phyloP scores from a whole-genome alignment of 1,284 basidiomycete genomes.

The Cryptococcus sp. region DNA sequence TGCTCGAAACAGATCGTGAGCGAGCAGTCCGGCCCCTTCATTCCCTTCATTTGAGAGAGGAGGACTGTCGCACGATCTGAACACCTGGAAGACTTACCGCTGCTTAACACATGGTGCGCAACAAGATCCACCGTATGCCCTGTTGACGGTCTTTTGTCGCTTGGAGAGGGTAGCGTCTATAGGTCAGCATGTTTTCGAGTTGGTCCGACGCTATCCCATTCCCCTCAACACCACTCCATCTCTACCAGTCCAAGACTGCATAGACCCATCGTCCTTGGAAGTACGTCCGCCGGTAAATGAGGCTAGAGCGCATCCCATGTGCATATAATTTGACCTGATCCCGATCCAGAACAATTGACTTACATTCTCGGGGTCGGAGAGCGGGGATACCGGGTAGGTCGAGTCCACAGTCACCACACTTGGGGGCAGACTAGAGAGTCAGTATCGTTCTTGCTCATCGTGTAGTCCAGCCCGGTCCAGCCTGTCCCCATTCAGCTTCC shows the following conservation, averaged over 20 bases:
- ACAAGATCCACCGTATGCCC: slow-evolving; percentile 92
- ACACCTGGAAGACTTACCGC: slow-evolving; percentile 60
- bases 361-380: slow-evolving; percentile 78
- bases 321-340: too few species aligned
- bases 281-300: too few species aligned
- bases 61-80: too few species aligned
- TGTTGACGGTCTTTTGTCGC: slow-evolving; percentile 86
- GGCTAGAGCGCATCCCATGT: too few species aligned
- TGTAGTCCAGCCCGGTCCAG: too few species aligned
- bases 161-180: slow-evolving; percentile 82
- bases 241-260: too few species aligned
- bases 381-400: slow-evolving; percentile 86
- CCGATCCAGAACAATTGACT: too few species aligned
- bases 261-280: too few species aligned
- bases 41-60: too few species aligned
- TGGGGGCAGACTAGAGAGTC: slow-evolving; percentile 59
- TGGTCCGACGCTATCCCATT: background rate
- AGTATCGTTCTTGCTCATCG: background rate
- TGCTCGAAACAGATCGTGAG: background rate
- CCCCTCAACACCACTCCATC: background rate
- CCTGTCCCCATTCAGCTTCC: too few species aligned
- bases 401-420: slow-evolving; percentile 95
- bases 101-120: slow-evolving; percentile 90
- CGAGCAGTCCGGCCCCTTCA: too few species aligned
- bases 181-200: slow-evolving; percentile 2